Conservation (phyloP, 768 basidiomycete species). For the Panellus pusillus region DNA sequence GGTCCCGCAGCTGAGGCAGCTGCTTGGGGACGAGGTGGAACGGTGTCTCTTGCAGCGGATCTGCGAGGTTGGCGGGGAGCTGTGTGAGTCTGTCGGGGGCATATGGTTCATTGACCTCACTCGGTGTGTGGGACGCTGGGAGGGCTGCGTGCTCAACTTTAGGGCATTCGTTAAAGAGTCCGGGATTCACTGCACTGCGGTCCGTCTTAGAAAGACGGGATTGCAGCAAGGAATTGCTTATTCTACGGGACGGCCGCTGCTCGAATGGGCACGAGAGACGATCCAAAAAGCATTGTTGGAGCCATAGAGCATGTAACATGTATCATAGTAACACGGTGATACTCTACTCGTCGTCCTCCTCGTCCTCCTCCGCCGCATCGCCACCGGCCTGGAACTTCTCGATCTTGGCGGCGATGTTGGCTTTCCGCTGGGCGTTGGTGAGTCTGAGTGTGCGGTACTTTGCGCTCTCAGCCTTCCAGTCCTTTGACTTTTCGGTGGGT, state of each 20-base stretch:
- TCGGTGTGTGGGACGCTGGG: constrained; percentile 77
- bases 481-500: constrained; percentile 82
- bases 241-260: constrained; percentile 39
- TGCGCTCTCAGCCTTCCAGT: constrained; percentile 86
- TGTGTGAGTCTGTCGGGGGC: constrained; percentile 54
- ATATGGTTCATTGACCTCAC: constrained; percentile 81
- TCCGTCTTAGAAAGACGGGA: constrained; percentile 45
- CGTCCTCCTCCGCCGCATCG: constrained; percentile 54
- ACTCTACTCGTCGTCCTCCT: constrained; percentile 65
- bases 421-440: constrained; percentile 75
- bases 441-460: constrained; percentile 72
- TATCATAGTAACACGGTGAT: constrained; percentile 14
- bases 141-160: constrained; percentile 72
- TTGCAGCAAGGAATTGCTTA: constrained; percentile 45
- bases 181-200: constrained; percentile 58
- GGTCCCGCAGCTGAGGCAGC: constrained; percentile 71
- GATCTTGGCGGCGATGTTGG: constrained; percentile 84
- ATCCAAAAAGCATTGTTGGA: constrained; percentile 40
- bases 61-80: constrained; percentile 61
- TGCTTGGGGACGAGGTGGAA: constrained; percentile 78
- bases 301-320: constrained; percentile 11
- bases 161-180: constrained; percentile 55
- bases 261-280: constrained; percentile 55
- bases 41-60: constrained; percentile 67
- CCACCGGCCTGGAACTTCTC: constrained; percentile 80